Evolutionary conservation across 768 basidiomycete species (phyloP), one percentile per base, ranked within the genome.

Genomic region (Candolleomyces eurysporus): DNA sequence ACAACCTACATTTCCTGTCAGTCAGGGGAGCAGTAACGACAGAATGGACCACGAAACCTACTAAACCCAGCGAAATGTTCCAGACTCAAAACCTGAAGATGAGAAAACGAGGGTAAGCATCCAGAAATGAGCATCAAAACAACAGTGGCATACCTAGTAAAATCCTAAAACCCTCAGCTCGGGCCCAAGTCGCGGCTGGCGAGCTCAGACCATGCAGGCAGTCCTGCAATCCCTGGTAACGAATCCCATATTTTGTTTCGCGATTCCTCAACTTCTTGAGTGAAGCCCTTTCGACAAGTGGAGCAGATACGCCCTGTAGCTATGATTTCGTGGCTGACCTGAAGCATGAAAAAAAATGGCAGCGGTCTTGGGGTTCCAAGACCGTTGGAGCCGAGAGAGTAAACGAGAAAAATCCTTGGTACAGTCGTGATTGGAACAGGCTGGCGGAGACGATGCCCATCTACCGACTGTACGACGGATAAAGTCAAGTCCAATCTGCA

Each of bases 291-390:
- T 14, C 79, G 77, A 67, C 85, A 87, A 7, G 62, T 50, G 2
- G 58, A 61, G 62, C 85, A 87, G 8, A 84, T 71, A n/a, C 65
- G 68, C 1, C 67, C 62, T 60, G 83, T 79, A 11, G 77, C 71
- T 9, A 72, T 54, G 4, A 78, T 67, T 55, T 75, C 75, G 26
- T 73, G 61, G 22, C 77, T 74, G 5, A 79, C 81, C 61, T 84
- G 84, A 7, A 73, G 66, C 71, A 85, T 84, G 65, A 78, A 84
- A 66, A 66, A 84, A 80, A 43, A 86, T 69, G 3, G 84, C 81
- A 0, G 82, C 83, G 4, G 83, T 85, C 58, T 83, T 72, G 2
- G 78, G 68, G 19, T 74, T 72, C 82, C 84, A 85, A 1, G 80
- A 80, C 8, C 77, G 74, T 10, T 77, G 75, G 3, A 85, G 68